A percentile compares a stretch with the other conserved stretches of the same genome.
Conservation (phyloP, 1,139 yeast genomes). For the Saccharomycopsis phalli region DNA sequence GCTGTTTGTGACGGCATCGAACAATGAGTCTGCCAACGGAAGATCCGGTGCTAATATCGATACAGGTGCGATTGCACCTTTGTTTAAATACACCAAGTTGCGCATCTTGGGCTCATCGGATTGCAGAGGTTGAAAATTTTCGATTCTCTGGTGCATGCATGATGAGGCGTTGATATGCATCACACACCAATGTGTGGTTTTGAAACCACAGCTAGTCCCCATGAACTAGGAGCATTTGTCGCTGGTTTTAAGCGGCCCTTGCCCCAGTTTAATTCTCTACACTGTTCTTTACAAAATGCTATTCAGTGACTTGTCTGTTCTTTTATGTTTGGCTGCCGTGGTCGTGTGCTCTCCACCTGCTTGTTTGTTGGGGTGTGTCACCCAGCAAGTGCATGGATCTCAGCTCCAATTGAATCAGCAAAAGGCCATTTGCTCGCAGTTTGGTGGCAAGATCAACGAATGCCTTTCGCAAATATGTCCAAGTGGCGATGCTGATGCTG, state of each 20-base stretch:
- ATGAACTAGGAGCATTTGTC: too few species aligned
- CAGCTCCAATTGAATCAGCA: conserved; percentile 46
- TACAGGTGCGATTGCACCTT: conserved; percentile 42
- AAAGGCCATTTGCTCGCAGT: conserved; percentile 10
- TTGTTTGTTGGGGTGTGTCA: conserved; percentile 81
- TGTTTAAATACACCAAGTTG: conserved; percentile 48
- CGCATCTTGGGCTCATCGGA: too few species aligned
- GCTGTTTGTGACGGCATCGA: conserved; percentile 69
- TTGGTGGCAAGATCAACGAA: conserved; percentile 27
- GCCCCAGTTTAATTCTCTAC: too few species aligned
- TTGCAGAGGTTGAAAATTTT: too few species aligned
- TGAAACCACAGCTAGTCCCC: too few species aligned
- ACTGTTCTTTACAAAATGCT: too few species aligned
- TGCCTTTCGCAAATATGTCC: conserved; percentile 72
- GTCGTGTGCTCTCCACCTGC: conserved; percentile 80
- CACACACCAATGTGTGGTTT: too few species aligned
- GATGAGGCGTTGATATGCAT: too few species aligned
- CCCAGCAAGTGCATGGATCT: conserved; percentile 51
- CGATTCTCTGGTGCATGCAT: too few species aligned
- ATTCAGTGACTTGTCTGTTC: too few species aligned
- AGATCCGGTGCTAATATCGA: conserved; percentile 50
- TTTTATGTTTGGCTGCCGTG: too few species aligned
- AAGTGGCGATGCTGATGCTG: conserved; percentile 44
- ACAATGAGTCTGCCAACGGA: conserved; percentile 48
- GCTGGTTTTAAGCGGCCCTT: too few species aligned